Percentiles rank a stretch among this genome's conserved stretches.
Evolutionary conservation across 768 basidiomycete genomes (phyloP).

Genomic region (Rhodotorula taiwanensis): DNA sequence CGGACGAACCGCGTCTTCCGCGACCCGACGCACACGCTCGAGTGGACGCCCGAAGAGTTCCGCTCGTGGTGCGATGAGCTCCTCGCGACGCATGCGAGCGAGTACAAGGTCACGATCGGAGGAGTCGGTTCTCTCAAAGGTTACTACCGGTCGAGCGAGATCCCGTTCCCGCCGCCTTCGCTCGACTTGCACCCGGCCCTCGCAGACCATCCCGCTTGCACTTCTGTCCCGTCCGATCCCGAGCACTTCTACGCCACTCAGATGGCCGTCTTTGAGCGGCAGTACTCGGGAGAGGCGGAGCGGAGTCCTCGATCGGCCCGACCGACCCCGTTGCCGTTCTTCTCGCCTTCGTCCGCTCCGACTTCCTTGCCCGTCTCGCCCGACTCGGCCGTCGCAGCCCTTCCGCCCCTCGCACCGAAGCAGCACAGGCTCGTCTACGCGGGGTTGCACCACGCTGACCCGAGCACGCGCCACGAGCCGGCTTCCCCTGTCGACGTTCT

Average conservation of each 20-base stretch:
- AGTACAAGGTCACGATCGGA: constrained; percentile 18
- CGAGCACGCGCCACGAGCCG: neutral
- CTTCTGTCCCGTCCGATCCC: constrained; percentile 3
- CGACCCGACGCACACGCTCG: constrained; percentile 79
- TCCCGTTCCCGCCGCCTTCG: constrained; percentile 30
- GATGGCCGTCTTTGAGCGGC: constrained; percentile 32
- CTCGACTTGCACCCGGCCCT: constrained; percentile 17
- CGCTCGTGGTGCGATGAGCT: constrained; percentile 52
- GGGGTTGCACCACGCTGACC: neutral
- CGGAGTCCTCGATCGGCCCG: constrained; percentile 19
- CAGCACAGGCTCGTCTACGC: neutral
- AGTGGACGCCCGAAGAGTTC: constrained; percentile 78
- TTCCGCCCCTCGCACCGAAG: neutral
- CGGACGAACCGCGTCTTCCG: constrained; percentile 69
- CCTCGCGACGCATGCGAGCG: neutral
- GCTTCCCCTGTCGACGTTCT: neutral
- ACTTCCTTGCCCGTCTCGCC: neutral
- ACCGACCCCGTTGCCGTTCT: constrained; percentile 35
- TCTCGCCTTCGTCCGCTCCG: neutral
- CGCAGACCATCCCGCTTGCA: neutral
- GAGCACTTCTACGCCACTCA: constrained; percentile 33
- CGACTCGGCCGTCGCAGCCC: neutral
- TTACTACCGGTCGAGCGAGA: constrained; percentile 16
- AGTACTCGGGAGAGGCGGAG: constrained; percentile 22
- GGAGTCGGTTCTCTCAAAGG: constrained; percentile 33